Conservation (phyloP, 768 basidiomycete species). For the Mycena latifolia region DNA sequence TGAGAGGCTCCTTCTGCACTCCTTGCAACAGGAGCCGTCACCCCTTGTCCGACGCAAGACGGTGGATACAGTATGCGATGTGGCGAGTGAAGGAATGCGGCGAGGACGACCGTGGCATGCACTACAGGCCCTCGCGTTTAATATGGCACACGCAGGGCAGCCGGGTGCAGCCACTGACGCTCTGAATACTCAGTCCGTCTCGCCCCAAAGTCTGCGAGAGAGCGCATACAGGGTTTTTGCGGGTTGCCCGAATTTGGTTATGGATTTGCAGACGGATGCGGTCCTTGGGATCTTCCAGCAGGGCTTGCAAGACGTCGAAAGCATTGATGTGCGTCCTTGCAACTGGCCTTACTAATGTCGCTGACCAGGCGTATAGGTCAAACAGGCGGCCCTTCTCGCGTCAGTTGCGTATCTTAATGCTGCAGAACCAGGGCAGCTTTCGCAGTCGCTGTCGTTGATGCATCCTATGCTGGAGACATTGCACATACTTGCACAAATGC, state of each 20-base stretch:
- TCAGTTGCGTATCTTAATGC: slow-evolving; percentile 77
- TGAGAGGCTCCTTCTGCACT: slow-evolving; percentile 79
- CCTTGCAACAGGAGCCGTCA: slow-evolving; percentile 71
- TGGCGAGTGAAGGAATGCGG: slow-evolving; percentile 80
- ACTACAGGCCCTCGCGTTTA: slow-evolving; percentile 78
- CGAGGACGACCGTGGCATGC: slow-evolving; percentile 88
- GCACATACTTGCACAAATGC: slow-evolving; percentile 61
- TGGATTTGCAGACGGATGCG: slow-evolving; percentile 80
- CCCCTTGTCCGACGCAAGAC: slow-evolving; percentile 74
- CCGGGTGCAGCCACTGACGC: slow-evolving; percentile 21
- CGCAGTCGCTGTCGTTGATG: slow-evolving; percentile 71
- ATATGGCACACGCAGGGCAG: slow-evolving; percentile 61
- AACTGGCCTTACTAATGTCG: background rate
- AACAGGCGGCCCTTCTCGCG: slow-evolving; percentile 78
- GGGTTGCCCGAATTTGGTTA: slow-evolving; percentile 79
- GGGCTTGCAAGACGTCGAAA: slow-evolving; percentile 75
- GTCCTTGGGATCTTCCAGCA: slow-evolving; percentile 75
- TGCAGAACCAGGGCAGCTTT: slow-evolving; percentile 70
- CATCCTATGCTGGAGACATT: slow-evolving; percentile 83
- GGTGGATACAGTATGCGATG: slow-evolving; percentile 81
- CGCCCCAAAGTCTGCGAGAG: slow-evolving; percentile 56
- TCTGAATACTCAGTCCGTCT: slow-evolving; percentile 15
- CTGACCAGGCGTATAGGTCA: slow-evolving; percentile 60
- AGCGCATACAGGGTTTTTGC: slow-evolving; percentile 81
- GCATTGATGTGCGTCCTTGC: slow-evolving; percentile 66